Percentiles rank a stretch among this genome's conserved stretches.
Evolutionary conservation across 139 green algal genomes (phyloP).

Genomic region (Chlorella vulgaris): DNA sequence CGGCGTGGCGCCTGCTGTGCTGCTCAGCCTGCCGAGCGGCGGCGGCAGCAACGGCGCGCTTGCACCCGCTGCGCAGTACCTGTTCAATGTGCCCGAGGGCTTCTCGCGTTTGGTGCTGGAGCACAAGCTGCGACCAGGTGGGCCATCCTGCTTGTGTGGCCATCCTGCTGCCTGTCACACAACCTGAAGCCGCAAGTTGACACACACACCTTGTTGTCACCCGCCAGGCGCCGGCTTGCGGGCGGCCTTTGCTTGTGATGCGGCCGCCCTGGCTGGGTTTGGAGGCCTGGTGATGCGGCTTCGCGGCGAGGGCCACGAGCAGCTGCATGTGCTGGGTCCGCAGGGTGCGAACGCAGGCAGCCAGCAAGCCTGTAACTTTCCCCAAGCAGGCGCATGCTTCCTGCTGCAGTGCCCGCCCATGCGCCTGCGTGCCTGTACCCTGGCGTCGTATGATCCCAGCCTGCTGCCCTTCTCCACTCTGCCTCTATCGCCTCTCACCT

Average conservation of each 20-base stretch:
- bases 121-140: conserved; percentile 63
- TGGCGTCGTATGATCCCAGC: neutral
- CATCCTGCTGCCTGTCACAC: neutral
- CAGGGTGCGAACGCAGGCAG: conserved; percentile 31
- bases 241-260: neutral
- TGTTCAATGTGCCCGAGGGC: conserved; percentile 75
- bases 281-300: conserved; percentile 73
- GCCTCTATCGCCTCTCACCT: neutral
- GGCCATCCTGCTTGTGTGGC: too few relatives aligned
- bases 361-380: too few relatives aligned
- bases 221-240: neutral
- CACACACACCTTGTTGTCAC: neutral
- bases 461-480: neutral
- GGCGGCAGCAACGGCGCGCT: neutral
- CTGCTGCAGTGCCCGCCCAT: too few relatives aligned
- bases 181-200: too few relatives aligned
- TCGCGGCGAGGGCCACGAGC: conserved; percentile 64
- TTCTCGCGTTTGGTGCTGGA: conserved; percentile 73
- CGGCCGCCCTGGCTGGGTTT: conserved; percentile 51
- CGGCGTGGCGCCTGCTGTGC: conserved; percentile 53
- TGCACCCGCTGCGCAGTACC: conserved; percentile 57
- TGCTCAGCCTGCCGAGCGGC: conserved; percentile 50
- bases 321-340: conserved; percentile 65
- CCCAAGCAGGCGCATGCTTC: neutral
- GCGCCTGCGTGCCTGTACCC: neutral